Evolutionary conservation across 75 land plant species (phyloP), one percentile per base, ranked within the genome.

Genomic region (Ceratopteris richardii): DNA sequence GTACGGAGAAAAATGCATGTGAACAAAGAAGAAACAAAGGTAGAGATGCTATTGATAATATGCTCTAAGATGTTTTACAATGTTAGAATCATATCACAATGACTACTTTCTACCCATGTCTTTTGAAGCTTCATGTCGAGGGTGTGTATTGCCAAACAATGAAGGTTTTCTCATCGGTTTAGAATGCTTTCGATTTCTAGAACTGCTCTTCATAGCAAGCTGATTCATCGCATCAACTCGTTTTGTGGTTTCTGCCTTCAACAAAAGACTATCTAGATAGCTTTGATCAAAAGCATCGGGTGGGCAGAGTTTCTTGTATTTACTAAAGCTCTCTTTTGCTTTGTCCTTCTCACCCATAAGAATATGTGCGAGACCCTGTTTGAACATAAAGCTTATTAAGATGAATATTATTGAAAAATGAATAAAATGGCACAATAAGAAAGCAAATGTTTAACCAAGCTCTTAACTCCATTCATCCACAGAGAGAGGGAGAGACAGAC

Each of bases 221-320:
- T 21, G 5, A 5, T 21, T n/a, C 4, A 46, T 5, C 17, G 50
- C 50, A 46, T 46, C 22, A 2, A 18, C 22, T 17, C 54, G 63
- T 0, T 54, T 21, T 40, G 28, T 40, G 0, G 55, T 50, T 29
- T 67, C 50, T 30, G 70, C 70, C 31, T 44, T 52, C 16, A 67
- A 28, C 72, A 69, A 51, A 24, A 69, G 66, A 22, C 62, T 65
- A 47, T 69, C 72, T 23, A 69, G 30, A 39, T 54, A 62, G 11
- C 31, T 53, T 33, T 64, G 31, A 24, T 69, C 44, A 23, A 64
- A 64, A 12, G 61, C 62, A 10, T 63, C 33, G 7, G 42, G 42
- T 1, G 63, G 69, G 31, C 53, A 59, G 5, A 58, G 69, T 14
- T 43, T 14, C 24, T 12, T 0, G 27, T 50, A 67, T 20, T 59